Base-by-base conservation (phyloP, 2,329 filamentous ascomycete species). In the Blastomyces parvus region DNA sequence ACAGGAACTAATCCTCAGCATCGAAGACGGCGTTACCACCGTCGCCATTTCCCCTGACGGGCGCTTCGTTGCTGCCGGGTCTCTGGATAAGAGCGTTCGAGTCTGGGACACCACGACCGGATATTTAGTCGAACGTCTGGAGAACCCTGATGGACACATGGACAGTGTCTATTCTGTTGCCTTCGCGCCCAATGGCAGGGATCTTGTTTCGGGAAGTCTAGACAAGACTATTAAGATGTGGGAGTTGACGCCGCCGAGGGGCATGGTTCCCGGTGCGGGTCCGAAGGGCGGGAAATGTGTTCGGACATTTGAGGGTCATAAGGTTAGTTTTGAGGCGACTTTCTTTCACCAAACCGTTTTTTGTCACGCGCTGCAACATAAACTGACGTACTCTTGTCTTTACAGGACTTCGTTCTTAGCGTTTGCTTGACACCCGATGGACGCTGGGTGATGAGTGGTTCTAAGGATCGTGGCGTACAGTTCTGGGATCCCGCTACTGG, bases 221-320 rank as follows among this genome's bases (percentile, higher is more conserved):
- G 94, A 99, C 76, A 96, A 96, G 82, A 97, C 93, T 0, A 97
- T 97, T 82, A 96, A 97, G 82, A 96, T 97, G 88, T 99, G 94
- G 92, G 92, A 97, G 80, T 83, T 99, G 60, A 87, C 84, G 62
- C 84, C 88, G 27, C 85, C 88, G 55, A 84, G 89, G 69, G 82
- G 82, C 69, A 84, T 87, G 70, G 83, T 86, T 64, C 82, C 85
- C 57, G 85, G 84, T 72, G 82, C 84, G 55, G 85, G 83, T 40
- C 83, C 87, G 9, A 95, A 94, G 81, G 88, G 89, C 44, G 93
- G 94, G 70, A 91, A 96, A 75, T 97, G 94, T 74, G 87, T 97
- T 71, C 91, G 92, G 80, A 97, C 93, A 0, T 99, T 97, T 71
- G 94, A 97, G 73, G 94, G 94, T 60, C 94, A 99, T 79, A 89